Percentiles rank a stretch among this genome's conserved stretches.
phyloP scores from a whole-genome alignment of 169 alveolate species.

The Toxoplasma gondii region DNA sequence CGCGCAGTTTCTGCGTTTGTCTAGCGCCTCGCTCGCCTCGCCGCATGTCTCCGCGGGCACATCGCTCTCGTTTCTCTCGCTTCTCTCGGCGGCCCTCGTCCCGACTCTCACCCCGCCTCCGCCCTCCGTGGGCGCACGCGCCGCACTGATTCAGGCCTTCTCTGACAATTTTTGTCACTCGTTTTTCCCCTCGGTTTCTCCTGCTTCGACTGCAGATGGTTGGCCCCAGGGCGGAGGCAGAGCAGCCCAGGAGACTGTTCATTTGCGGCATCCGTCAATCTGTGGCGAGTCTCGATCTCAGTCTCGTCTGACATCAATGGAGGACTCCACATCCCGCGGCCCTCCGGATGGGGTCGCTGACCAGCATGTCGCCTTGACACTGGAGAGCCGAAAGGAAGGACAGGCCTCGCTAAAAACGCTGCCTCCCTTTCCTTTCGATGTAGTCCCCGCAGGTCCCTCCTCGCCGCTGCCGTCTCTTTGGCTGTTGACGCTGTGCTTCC shows the following conservation, averaged over 20 bases:
- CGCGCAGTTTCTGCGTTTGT: slow-evolving; percentile 8
- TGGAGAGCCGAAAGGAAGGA: too few relatives aligned
- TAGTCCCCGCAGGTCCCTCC: not conserved
- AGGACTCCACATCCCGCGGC: too few relatives aligned
- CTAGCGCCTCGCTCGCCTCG: not conserved
- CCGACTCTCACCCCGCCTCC: slow-evolving; percentile 23
- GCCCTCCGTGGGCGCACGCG: not conserved
- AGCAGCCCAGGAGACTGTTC: too few relatives aligned
- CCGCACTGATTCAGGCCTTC: not conserved
- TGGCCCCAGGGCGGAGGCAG: too few relatives aligned
- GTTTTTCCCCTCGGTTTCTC: not conserved
- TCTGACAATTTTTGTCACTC: not conserved
- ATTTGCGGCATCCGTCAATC: too few relatives aligned
- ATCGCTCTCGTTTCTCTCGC: not conserved
- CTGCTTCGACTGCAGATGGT: not conserved
- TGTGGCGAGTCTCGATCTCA: too few relatives aligned
- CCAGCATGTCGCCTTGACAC: too few relatives aligned
- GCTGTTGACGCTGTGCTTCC: not conserved
- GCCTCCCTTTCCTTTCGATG: too few relatives aligned
- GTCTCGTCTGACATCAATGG: too few relatives aligned
- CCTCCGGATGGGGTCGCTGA: too few relatives aligned
- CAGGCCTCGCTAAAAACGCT: too few relatives aligned
- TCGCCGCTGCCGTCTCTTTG: slow-evolving; percentile 13
- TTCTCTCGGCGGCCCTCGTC: not conserved
- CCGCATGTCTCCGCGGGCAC: not conserved